These are phyloP conservation scores for Diospyros lotus DNA, from an alignment of 148 eudicot species.

Conservation along the genomic window DNA sequence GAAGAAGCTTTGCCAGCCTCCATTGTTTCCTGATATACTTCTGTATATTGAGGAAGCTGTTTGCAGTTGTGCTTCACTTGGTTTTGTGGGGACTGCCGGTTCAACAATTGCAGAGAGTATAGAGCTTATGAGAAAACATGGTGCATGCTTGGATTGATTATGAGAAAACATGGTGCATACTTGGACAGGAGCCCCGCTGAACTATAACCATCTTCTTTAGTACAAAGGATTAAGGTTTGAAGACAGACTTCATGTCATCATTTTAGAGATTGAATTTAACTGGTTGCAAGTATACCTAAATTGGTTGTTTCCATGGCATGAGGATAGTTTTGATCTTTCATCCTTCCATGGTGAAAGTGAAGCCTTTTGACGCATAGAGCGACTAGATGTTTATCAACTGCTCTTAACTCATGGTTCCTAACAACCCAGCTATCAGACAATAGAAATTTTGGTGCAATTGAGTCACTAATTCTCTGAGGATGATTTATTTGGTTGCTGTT, in stretches of 20 bases:
- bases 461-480: background rate
- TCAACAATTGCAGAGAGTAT: slow-evolving; percentile 56
- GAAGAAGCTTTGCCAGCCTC: slow-evolving; percentile 21
- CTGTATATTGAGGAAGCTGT: slow-evolving; percentile 45
- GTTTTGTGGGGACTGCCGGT: slow-evolving; percentile 58
- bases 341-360: background rate
- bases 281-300: background rate
- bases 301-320: background rate
- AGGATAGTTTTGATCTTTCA: background rate
- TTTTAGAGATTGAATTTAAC: background rate
- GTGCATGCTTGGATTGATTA: slow-evolving; percentile 26
- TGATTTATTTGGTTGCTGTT: background rate
- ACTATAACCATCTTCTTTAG: slow-evolving; percentile 8
- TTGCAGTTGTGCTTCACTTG: slow-evolving; percentile 57
- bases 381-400: background rate
- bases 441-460: background rate
- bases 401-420: background rate
- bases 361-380: background rate
- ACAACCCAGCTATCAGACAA: background rate
- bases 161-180: slow-evolving; percentile 40
- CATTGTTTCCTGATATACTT: slow-evolving; percentile 35
- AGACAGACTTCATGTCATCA: background rate
- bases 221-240: background rate
- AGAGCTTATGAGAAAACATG: slow-evolving; percentile 40
- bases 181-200: slow-evolving; percentile 11